phyloP scores from a whole-genome alignment of 805 yeast species.

The Starmerella bombi region DNA sequence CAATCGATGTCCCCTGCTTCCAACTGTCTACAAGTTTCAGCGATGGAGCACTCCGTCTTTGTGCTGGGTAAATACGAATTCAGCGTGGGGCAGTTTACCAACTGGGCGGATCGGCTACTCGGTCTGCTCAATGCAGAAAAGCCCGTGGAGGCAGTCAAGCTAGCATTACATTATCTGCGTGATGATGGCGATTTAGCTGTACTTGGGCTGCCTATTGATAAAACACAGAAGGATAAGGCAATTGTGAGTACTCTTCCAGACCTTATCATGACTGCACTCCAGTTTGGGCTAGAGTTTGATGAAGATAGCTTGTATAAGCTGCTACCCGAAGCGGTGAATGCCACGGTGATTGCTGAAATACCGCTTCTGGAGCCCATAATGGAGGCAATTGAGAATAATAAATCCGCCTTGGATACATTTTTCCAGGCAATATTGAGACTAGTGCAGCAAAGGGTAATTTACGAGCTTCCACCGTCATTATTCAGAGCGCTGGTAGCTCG shows the following conservation, averaged over 20 bases:
- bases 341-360: constrained; percentile 26
- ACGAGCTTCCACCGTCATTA: constrained; percentile 46
- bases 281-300: constrained; percentile 31
- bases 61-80: constrained; percentile 41
- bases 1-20: constrained; percentile 27
- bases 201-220: constrained; percentile 43
- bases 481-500: constrained; percentile 47
- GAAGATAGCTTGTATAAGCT: constrained; percentile 20
- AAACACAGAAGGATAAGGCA: constrained; percentile 33
- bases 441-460: constrained; percentile 36
- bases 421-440: constrained; percentile 42
- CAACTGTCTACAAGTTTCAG: constrained; percentile 27
- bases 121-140: constrained; percentile 36
- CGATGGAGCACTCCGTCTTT: constrained; percentile 37
- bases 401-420: constrained; percentile 29
- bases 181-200: constrained; percentile 39
- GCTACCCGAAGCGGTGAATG: constrained; percentile 33
- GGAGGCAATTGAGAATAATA: constrained; percentile 32
- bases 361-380: constrained; percentile 33
- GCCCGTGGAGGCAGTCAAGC: constrained; percentile 43
- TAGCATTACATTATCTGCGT: constrained; percentile 40
- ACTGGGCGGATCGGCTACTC: constrained; percentile 57
- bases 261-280: constrained; percentile 42
- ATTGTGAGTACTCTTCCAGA: constrained; percentile 45
- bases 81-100: constrained; percentile 44